Percentiles rank a stretch among this genome's conserved stretches.
Conservation (phyloP, 2,329 filamentous ascomycete species). For the Fusarium palustre region DNA sequence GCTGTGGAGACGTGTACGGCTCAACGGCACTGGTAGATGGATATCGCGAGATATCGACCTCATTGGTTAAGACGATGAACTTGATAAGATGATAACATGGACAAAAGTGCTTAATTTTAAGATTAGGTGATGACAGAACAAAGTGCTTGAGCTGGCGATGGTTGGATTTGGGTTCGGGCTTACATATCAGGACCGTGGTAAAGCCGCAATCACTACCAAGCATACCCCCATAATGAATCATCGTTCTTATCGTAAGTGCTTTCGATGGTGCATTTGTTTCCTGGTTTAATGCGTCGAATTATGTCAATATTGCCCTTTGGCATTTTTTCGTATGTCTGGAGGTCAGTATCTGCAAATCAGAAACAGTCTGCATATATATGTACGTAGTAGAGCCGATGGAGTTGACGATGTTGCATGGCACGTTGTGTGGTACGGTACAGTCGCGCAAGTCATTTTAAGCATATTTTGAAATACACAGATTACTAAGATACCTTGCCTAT, state of each 20-base stretch:
- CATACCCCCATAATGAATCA: neutral
- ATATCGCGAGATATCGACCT: neutral
- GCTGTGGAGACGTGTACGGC: conserved; percentile 12
- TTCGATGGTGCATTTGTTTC: no score
- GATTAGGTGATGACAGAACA: conserved; percentile 1
- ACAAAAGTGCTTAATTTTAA: conserved; percentile 21
- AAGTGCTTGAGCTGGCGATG: neutral
- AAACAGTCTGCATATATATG: no score
- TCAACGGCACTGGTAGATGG: conserved; percentile 21
- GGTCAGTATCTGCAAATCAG: no score
- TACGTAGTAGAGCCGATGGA: no score
- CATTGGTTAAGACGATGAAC: neutral
- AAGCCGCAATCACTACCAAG: neutral
- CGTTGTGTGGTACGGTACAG: no score
- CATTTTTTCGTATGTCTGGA: no score
- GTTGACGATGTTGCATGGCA: no score
- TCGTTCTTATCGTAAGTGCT: neutral
- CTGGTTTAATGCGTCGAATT: fast-evolving
- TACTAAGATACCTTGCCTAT: neutral
- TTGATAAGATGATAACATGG: neutral
- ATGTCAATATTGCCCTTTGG: no score
- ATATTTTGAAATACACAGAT: neutral
- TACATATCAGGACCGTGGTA: neutral
- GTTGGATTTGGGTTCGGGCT: neutral
- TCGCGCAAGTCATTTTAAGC: no score